Evolutionary conservation across 768 basidiomycete genomes (phyloP), one percentile per base, ranked within the genome.

Genomic region (Obba rivulosa): DNA sequence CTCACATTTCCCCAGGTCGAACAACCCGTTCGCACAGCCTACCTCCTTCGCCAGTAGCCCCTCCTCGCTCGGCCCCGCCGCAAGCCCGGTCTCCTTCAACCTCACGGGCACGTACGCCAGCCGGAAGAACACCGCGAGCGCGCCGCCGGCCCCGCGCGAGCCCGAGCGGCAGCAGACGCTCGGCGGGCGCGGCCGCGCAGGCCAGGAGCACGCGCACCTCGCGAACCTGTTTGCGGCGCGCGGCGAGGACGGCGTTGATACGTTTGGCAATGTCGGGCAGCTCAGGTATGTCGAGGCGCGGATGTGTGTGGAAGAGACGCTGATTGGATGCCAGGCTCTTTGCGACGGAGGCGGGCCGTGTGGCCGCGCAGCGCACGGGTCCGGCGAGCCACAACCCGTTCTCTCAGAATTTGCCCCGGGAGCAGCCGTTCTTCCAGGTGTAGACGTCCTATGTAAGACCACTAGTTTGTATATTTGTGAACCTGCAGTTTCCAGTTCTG

Each of bases 161-260:
- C 46, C 35, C 8, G 40, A 41, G 21, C n/a, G 10, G 18, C 31
- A 22, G 34, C 8, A 10, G 43, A n/a, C 43, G 9, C 23, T 9
- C 3, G 18, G 16, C 13, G n/a, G 10, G 10, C 14, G 23, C n/a
- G 25, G 36, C 20, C n/a, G 36, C 28, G 71, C 74, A 45, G 87
- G 92, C 62, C 78, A 83, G 49, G 76, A 78, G 50, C 74, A 88
- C 62, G 58, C 76, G 34, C 76, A 81, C 23, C 77, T 97, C 48
- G 92, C 92, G 3, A 69, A 66, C 46, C 65, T 94, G 57, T 82
- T 93, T 55, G 92, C 87, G 17, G 87, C 85, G 59, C 74, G 84
- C 48, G 64, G 72, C n/a, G 92, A 94, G 47, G 91, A 88, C 58
- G 93, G 94, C 1, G 74, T 86, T 65, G 94, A 97, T 67, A 94